Base-by-base conservation (phyloP, 1,139 yeast genomes). In the Magnusiomyces clavatus region DNA sequence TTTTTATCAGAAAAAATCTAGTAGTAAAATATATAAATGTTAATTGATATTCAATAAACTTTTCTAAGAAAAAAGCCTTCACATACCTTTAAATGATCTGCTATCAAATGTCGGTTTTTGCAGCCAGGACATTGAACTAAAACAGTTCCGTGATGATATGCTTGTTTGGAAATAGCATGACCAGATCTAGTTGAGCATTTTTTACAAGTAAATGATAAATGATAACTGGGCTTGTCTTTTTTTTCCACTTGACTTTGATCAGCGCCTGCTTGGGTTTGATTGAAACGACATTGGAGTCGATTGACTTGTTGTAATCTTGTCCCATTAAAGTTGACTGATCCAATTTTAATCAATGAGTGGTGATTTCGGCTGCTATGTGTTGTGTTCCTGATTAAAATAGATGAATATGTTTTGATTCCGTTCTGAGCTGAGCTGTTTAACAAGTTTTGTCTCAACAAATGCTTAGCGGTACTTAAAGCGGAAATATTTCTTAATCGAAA, bases 121-220 rank as follows among this genome's bases (percentile, higher is more conserved):
- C 98, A 90, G 11, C 89, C 86, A 0, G 97, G 97, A 64, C 97
- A 92, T 63, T 88, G 90, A 39, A 92, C 84, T 52, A 88, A 71
- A 2, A 92, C 96, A 0, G 96, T 83, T 1, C 98, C 98, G 31
- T 76, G 74, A 24, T 83, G 79, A 65, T 92, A 92, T 0, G 97
- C 90, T 67, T 92, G 97, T 60, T 89, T 90, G 16, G 96, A 86
- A 62, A 92, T 83, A 3, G 83, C 77, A 64, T 92, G 97, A 2
- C 90, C 81, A 0, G 96, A 87, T 53, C 97, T 73, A 6, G 86
- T 80, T 50, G 80, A 77, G 69, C 98, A 92, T 60, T 81, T 81
- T 66, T 89, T 92, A 69, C 98, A 92, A 0, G 97, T 92, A 69
- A 92, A 90, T 0, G 96, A 92, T 35, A 92, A 77, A 83, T 89